Evolutionary conservation across 345 rosid genomes (phyloP).

Genomic region (Dimocarpus longan): DNA sequence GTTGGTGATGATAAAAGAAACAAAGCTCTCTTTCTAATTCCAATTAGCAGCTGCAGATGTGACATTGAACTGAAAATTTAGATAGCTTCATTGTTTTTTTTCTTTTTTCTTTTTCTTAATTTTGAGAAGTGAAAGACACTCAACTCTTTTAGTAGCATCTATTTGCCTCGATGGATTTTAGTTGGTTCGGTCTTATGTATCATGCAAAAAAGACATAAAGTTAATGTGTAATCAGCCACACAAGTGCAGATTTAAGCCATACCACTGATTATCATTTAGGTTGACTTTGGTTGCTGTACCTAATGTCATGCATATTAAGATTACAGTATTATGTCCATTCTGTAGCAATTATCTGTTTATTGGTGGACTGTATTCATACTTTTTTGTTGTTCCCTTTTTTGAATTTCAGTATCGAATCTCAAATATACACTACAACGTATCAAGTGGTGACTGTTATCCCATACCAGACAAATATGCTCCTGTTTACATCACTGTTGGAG

Average conservation of each 20-base stretch:
- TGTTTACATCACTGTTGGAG: slow-evolving; percentile 86
- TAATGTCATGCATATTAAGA: neutral
- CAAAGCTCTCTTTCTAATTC: no score
- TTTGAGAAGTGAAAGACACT: neutral
- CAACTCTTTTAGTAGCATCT: neutral
- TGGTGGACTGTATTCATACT: neutral
- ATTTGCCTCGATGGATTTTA: neutral
- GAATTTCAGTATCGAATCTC: slow-evolving; percentile 75
- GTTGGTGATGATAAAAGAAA: neutral
- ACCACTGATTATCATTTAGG: neutral
- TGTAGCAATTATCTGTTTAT: neutral
- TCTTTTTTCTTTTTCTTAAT: no score
- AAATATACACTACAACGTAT: slow-evolving; percentile 67
- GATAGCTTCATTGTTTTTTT: neutral
- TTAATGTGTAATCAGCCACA: neutral
- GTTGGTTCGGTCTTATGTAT: neutral
- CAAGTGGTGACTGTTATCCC: slow-evolving; percentile 67
- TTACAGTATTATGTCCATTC: neutral
- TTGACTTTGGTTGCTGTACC: neutral
- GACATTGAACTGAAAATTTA: neutral
- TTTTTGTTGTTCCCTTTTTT: neutral
- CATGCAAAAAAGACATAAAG: neutral
- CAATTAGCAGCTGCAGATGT: no score
- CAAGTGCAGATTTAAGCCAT: neutral
- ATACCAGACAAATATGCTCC: slow-evolving; percentile 82